Percentiles rank a stretch among this genome's conserved stretches.
These are phyloP conservation scores for Thelephora terrestris DNA, from an alignment of 1,284 basidiomycete species.

Conservation along the genomic window DNA sequence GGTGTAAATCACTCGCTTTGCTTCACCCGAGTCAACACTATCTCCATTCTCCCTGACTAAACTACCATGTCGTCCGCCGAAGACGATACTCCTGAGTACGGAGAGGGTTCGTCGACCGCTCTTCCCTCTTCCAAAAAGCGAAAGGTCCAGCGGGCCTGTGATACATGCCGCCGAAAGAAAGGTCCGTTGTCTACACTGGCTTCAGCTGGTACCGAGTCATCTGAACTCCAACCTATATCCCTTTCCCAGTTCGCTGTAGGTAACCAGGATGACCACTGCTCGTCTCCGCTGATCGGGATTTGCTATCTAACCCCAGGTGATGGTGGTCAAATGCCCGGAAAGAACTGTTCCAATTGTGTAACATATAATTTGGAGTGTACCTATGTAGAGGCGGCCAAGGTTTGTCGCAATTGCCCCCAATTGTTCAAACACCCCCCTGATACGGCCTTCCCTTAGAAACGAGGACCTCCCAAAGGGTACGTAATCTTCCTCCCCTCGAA, in stretches of 20 bases:
- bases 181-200: constrained; percentile 34
- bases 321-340: constrained; percentile 41
- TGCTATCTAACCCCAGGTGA: constrained; percentile 14
- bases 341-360: constrained; percentile 70
- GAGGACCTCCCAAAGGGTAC: constrained; percentile 79
- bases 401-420: constrained; percentile 21
- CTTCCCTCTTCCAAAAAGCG: constrained; percentile 44
- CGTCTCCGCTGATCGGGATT: constrained; percentile 1
- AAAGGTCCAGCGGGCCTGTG: constrained; percentile 64
- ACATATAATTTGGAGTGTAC: constrained; percentile 69
- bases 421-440: neutral
- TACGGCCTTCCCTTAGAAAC: constrained; percentile 39
- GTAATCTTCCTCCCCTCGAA: constrained; percentile 13
- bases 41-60: too few relatives aligned
- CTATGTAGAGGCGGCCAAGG: constrained; percentile 67
- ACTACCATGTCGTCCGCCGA: constrained; percentile 36
- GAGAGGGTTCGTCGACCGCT: constrained; percentile 14
- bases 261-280: neutral
- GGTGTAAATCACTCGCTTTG: too few relatives aligned
- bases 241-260: constrained; percentile 17
- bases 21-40: too few relatives aligned
- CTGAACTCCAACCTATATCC: neutral
- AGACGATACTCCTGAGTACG: constrained; percentile 30
- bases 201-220: neutral
- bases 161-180: constrained; percentile 68